Conservation (phyloP, 1,284 basidiomycete species). For the Ceratobasidium sp. region DNA sequence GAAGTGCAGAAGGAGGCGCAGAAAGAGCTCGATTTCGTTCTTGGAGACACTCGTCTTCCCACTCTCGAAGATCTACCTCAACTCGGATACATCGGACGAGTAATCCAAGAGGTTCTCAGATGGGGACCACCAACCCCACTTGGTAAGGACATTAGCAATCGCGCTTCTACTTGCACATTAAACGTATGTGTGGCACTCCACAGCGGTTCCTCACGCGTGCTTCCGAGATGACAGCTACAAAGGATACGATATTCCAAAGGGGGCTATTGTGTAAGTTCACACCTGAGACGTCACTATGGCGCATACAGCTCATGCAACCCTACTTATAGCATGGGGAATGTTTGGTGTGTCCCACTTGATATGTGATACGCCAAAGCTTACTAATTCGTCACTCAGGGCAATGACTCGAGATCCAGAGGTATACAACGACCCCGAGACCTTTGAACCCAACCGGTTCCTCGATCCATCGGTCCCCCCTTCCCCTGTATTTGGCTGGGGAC, state of each 20-base stretch:
- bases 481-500: neutral
- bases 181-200: neutral
- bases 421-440: neutral
- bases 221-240: slow-evolving; percentile 49
- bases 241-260: slow-evolving; percentile 51
- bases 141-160: too few species aligned
- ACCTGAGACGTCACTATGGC: neutral
- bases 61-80: slow-evolving; percentile 19
- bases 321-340: neutral
- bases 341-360: neutral
- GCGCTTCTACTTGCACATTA: neutral
- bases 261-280: slow-evolving; percentile 37
- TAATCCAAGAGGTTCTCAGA: slow-evolving; percentile 36
- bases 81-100: slow-evolving; percentile 24
- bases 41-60: slow-evolving; percentile 20
- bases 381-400: neutral
- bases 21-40: slow-evolving; percentile 27
- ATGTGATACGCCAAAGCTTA: too few species aligned
- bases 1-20: slow-evolving; percentile 17
- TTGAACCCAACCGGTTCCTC: slow-evolving; percentile 7
- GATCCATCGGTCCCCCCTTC: neutral
- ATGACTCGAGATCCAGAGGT: slow-evolving; percentile 2
- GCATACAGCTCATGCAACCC: neutral
- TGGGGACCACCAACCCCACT: slow-evolving; percentile 25
- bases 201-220: slow-evolving; percentile 49